phyloP scores from a whole-genome alignment of 148 eudicot genomes.

The Nyssa sinensis region DNA sequence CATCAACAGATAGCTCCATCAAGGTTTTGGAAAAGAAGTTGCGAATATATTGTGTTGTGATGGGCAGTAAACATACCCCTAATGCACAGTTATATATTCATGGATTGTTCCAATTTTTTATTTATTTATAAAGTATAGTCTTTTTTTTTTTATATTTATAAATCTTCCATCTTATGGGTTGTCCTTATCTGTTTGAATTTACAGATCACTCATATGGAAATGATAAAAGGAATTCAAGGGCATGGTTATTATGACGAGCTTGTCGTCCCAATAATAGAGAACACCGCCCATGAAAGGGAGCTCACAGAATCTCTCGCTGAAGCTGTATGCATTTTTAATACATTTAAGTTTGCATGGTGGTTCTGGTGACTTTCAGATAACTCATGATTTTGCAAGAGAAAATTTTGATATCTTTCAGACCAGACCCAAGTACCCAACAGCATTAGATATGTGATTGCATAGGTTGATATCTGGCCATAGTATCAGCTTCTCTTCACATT shows the following conservation, averaged over 20 bases:
- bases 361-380: background rate
- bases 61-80: too few relatives aligned
- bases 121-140: background rate
- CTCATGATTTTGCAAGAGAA: too few relatives aligned
- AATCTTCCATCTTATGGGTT: background rate
- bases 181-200: conserved; percentile 12
- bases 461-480: too few relatives aligned
- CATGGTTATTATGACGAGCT: conserved; percentile 98
- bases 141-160: background rate
- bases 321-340: conserved; percentile 57
- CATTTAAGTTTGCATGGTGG: background rate
- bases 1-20: background rate
- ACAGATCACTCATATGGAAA: conserved; percentile 99
- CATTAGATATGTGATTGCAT: too few relatives aligned
- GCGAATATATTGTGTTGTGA: too few relatives aligned
- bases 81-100: too few relatives aligned
- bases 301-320: conserved; percentile 91
- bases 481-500: background rate
- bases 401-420: too few relatives aligned
- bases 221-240: conserved; percentile 98
- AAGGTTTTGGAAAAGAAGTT: background rate
- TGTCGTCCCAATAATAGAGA: conserved; percentile 94
- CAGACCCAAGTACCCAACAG: too few relatives aligned
- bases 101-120: too few relatives aligned
- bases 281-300: conserved; percentile 90